Conservation (phyloP, 768 basidiomycete species). For the Xerocomus spinulosus region DNA sequence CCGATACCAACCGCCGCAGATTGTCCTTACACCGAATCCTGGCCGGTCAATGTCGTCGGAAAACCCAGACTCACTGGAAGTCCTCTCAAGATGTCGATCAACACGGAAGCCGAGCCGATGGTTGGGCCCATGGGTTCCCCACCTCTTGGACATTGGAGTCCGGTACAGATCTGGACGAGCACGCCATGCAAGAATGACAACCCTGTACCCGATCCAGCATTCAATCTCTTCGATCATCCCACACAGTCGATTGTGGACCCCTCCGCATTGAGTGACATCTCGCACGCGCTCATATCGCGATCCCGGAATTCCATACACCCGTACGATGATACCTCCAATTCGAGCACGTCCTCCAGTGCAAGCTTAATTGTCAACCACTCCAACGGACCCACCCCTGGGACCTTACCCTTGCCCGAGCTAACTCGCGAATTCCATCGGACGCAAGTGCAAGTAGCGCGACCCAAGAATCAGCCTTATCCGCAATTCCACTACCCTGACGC, state of each 20-base stretch:
- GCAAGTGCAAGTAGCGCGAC: not conserved
- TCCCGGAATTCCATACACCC: conserved; percentile 13
- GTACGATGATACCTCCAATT: conserved; percentile 7
- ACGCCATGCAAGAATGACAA: conserved; percentile 16
- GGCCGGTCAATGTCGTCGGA: conserved; percentile 7
- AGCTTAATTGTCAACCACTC: conserved; percentile 1
- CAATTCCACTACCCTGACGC: conserved; percentile 10
- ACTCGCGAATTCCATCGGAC: not conserved
- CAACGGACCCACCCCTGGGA: not conserved
- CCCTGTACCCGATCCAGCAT: not conserved
- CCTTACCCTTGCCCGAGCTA: not conserved
- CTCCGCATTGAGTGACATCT: conserved; percentile 4
- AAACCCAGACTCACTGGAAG: conserved; percentile 14
- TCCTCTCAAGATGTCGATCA: conserved; percentile 20
- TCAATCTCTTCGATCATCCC: conserved; percentile 1
- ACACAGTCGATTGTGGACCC: not conserved
- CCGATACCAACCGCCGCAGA: conserved; percentile 15
- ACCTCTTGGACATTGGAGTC: conserved; percentile 11
- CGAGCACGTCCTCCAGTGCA: conserved; percentile 3
- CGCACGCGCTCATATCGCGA: conserved; percentile 20
- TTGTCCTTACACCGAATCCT: conserved; percentile 21
- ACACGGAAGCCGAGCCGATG: not conserved
- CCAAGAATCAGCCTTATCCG: conserved; percentile 1
- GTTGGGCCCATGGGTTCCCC: conserved; percentile 7
- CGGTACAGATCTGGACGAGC: conserved; percentile 23